Evolutionary conservation across 345 rosid genomes (phyloP).

Genomic region (Cardamine chenopodiifolia): DNA sequence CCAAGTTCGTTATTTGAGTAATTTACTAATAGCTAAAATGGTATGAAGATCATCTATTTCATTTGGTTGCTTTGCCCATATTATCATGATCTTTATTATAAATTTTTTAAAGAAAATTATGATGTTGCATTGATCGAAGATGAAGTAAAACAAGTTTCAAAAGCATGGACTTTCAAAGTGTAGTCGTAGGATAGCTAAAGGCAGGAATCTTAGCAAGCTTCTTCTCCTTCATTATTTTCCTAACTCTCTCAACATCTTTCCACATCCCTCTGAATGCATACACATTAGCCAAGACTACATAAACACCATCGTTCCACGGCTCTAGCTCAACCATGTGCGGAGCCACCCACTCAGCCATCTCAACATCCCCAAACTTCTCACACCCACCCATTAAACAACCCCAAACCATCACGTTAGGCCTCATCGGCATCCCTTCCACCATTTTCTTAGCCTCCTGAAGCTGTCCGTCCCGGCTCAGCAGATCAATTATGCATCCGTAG

Average conservation of each 20-base stretch:
- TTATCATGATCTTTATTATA: not conserved
- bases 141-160: slow-evolving; percentile 4
- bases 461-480: slow-evolving; percentile 72
- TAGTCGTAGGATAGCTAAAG: slow-evolving; percentile 53
- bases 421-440: slow-evolving; percentile 80
- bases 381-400: slow-evolving; percentile 94
- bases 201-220: slow-evolving; percentile 65
- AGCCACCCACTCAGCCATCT: slow-evolving; percentile 88
- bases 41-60: too few relatives aligned
- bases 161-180: not conserved
- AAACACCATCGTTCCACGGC: slow-evolving; percentile 85
- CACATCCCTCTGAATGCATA: slow-evolving; percentile 76
- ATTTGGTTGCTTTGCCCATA: too few relatives aligned
- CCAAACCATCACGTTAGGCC: slow-evolving; percentile 69
- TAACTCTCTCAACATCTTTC: slow-evolving; percentile 75
- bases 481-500: slow-evolving; percentile 84
- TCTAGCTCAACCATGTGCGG: slow-evolving; percentile 62
- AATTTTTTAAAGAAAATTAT: not conserved
- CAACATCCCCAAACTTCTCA: slow-evolving; percentile 76
- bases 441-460: slow-evolving; percentile 67
- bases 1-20: too few relatives aligned
- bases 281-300: slow-evolving; percentile 80
- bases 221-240: slow-evolving; percentile 61
- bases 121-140: slow-evolving; percentile 2
- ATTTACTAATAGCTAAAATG: too few relatives aligned